Evolutionary conservation across 306 rosid species (phyloP).

Genomic region (Pyrus pyrifolia): DNA sequence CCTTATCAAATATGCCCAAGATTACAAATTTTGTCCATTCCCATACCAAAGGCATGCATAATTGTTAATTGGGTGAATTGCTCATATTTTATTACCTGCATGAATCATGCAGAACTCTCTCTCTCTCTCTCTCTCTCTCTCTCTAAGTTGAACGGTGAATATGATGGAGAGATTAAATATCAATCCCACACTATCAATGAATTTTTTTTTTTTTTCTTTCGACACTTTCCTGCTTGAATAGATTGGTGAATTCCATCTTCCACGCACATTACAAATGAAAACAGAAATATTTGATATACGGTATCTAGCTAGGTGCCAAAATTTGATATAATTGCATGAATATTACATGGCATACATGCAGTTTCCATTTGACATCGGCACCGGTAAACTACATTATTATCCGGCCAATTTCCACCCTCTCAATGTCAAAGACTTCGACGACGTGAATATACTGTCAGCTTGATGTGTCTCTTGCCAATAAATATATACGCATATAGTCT

Average conservation of each 20-base stretch:
- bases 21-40: not conserved
- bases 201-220: not conserved
- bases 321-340: not conserved
- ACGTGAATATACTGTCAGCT: not conserved
- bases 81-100: not conserved
- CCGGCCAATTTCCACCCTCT: no score
- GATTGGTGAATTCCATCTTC: not conserved
- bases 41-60: not conserved
- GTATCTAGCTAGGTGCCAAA: not conserved
- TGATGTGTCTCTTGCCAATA: no score
- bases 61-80: not conserved
- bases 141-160: not conserved
- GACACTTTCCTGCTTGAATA: not conserved
- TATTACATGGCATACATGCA: not conserved
- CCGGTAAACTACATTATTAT: not conserved
- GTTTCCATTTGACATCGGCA: not conserved
- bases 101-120: slow-evolving; percentile 1
- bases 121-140: not conserved
- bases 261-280: not conserved
- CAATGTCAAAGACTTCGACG: not conserved
- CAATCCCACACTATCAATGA: not conserved
- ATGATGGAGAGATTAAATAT: not conserved
- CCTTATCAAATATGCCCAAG: not conserved
- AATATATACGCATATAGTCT: no score
- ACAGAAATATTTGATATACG: not conserved